Percentiles rank a stretch among this genome's conserved stretches.
Evolutionary conservation across 495 filamentous ascomycete species (phyloP).

Genomic region (Neurospora terricola): DNA sequence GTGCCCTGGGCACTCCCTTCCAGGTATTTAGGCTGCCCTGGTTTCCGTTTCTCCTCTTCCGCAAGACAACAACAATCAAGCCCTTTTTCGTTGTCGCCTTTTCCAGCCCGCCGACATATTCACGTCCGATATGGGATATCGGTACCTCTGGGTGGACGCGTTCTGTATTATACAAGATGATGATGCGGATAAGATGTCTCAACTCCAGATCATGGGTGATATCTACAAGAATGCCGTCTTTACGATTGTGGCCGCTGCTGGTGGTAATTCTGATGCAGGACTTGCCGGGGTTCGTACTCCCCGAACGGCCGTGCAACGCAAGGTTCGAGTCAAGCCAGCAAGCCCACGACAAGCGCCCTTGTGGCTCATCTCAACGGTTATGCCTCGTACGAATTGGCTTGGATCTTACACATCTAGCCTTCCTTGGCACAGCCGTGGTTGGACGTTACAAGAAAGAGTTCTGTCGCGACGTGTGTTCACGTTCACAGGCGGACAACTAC

Average conservation of each 20-base stretch:
- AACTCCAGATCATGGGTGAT: slow-evolving; percentile 23
- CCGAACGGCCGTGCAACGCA: not conserved
- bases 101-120: no score
- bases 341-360: not conserved
- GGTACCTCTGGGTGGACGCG: slow-evolving; percentile 26
- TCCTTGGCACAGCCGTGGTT: slow-evolving; percentile 8
- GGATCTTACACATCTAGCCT: slow-evolving; percentile 1
- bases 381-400: no score
- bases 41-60: no score
- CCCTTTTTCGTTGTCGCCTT: no score
- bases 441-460: slow-evolving; percentile 20
- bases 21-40: no score
- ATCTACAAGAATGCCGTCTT: slow-evolving; percentile 26
- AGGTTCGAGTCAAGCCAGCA: not conserved
- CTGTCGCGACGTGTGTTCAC: not conserved
- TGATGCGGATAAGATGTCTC: slow-evolving; percentile 11
- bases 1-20: no score
- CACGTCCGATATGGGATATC: slow-evolving; percentile 8
- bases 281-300: not conserved
- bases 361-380: not conserved
- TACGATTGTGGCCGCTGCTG: slow-evolving; percentile 22
- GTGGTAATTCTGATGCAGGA: not conserved
- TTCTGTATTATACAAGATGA: slow-evolving; percentile 29
- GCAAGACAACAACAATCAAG: no score
- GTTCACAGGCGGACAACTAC: not conserved